Evolutionary conservation across 179 eudicot genomes (phyloP), one percentile per base, ranked within the genome.

Genomic region (Vitellaria paradoxa): DNA sequence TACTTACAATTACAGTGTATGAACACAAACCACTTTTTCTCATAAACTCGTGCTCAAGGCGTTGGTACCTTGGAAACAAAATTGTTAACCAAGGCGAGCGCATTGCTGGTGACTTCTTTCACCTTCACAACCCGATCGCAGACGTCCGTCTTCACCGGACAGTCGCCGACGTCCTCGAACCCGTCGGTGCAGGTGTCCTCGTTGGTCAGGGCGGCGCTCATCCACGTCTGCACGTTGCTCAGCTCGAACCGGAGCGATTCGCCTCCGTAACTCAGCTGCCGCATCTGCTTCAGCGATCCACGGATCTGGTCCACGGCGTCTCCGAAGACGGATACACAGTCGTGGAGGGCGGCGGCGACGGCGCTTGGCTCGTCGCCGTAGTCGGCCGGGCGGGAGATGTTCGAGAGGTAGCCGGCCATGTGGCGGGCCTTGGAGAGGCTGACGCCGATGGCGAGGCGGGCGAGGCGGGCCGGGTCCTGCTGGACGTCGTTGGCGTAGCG

Each of bases 181-280:
- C 96, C 97, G 40, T 94, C 98, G 14, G 75, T 72, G 78, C 98
- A 94, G 61, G 96, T 91, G 65, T 90, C 97, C 78, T 89, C 90
- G 73, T 92, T 83, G 1, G 98, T 90, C 49, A 92, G 66, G 15
- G 97, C 98, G 0, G 96, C 91, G 69, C 97, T 93, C 85, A 93
- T 90, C 93, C 96, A 92, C 74, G 98, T 90, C 85, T 92, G 90
- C 60, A 91, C 91, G 60, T 89, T 88, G 83, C 86, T 92, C 69
- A 93, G 63, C 88, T 85, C 83, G 84, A 92, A 92, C 82, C 80
- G 49, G 1, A 87, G 55, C 60, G 80, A 76, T 81, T 82, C 84
- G 11, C 80, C 72, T 45, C 56, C 30, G 17, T 75, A 77, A 20
- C 75, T 73, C 4, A 93, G 82, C 73, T 63, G 75, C 6, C 82